Evolutionary conservation across 371 early-diverging fungal genomes (phyloP).

Genomic region (Capillidium heterosporum): DNA sequence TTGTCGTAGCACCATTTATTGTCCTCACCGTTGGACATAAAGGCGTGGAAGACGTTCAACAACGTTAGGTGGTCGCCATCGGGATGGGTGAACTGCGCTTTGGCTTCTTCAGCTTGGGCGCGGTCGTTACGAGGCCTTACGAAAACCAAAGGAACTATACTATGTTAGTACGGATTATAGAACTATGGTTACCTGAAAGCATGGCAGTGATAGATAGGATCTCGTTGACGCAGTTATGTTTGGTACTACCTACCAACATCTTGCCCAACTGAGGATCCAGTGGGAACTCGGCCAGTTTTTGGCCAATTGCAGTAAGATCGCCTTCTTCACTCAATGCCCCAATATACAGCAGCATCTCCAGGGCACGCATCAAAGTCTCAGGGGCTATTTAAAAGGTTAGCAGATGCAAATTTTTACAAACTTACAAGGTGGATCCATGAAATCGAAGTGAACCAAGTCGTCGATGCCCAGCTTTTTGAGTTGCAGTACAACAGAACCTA

Average conservation of each 20-base stretch:
- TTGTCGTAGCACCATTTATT: conserved; percentile 77
- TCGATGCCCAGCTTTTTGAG: conserved; percentile 84
- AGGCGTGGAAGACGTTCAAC: conserved; percentile 87
- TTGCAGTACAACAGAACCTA: conserved; percentile 71
- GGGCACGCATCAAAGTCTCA: conserved; percentile 52
- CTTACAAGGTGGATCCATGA: conserved; percentile 82
- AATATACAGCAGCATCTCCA: conserved; percentile 78
- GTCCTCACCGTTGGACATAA: conserved; percentile 25
- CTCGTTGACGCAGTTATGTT: conserved; percentile 80
- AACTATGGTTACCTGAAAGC: conserved; percentile 34
- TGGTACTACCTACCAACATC: conserved; percentile 69
- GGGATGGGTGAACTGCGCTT: conserved; percentile 75
- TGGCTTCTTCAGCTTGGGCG: conserved; percentile 78
- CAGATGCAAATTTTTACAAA: conserved; percentile 9
- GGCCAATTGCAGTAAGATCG: conserved; percentile 65
- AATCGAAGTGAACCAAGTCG: conserved; percentile 84
- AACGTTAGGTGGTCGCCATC: conserved; percentile 87
- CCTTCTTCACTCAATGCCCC: conserved; percentile 81
- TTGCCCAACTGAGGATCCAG: conserved; percentile 86
- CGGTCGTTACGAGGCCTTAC: conserved; percentile 76
- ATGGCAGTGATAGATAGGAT: conserved; percentile 83
- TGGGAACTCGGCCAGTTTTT: conserved; percentile 82
- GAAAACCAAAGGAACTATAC: conserved; percentile 64
- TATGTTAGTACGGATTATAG: conserved; percentile 11
- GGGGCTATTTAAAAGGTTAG: conserved; percentile 17